Conservation (phyloP, 2,329 filamentous ascomycete genomes). For the Cordyceps pruinosa region DNA sequence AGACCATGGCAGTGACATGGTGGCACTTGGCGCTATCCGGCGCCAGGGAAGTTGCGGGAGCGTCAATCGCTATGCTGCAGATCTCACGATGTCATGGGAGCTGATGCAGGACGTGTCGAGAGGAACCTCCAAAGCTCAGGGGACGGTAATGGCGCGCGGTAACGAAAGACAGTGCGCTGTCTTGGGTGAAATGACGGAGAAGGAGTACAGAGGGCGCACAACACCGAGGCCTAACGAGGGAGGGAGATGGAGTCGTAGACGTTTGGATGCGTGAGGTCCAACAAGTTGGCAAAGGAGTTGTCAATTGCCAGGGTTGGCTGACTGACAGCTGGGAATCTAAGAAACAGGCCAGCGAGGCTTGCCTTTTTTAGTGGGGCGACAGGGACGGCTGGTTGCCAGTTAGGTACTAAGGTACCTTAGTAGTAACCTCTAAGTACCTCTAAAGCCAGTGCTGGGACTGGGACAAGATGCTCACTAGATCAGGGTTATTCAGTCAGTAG, state of each 20-base stretch:
- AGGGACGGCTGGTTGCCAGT: not conserved
- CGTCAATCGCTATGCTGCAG: conserved; percentile 8
- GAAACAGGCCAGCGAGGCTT: not conserved
- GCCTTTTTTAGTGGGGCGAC: conserved; percentile 2
- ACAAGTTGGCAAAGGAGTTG: not conserved
- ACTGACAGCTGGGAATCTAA: not conserved
- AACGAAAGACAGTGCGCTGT: not conserved
- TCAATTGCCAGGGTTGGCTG: conserved; percentile 6
- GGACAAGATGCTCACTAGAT: not conserved
- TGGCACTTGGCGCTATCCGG: conserved; percentile 11
- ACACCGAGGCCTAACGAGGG: not conserved
- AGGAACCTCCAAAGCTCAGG: not conserved
- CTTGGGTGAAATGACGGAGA: not conserved
- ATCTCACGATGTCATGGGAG: conserved; percentile 9
- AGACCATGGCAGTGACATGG: conserved; percentile 34
- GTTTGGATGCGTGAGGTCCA: not conserved
- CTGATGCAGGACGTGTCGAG: conserved; percentile 11
- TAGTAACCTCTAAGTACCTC: too few species aligned
- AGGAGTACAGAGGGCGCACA: not conserved
- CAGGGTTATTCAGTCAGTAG: not conserved
- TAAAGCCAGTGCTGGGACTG: too few species aligned
- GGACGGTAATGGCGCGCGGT: not conserved
- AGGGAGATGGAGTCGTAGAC: not conserved
- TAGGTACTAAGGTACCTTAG: not conserved
- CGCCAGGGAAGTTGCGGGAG: not conserved